These are phyloP conservation scores for Solanum ahanhuiri DNA, from an alignment of 257 asterid genomes.

Conservation along the genomic window DNA sequence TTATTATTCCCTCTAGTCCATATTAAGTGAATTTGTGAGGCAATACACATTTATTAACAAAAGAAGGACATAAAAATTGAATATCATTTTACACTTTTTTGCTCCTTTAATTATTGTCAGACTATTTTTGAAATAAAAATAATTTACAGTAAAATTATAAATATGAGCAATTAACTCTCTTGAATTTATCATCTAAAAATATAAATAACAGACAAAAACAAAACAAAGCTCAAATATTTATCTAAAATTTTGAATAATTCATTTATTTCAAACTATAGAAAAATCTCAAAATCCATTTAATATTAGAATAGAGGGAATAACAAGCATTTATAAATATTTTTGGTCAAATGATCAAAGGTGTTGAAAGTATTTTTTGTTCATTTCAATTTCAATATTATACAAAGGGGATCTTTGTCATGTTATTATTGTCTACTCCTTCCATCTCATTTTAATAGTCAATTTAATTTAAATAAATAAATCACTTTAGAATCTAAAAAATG, in stretches of 20 bases:
- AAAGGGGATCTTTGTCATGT: neutral
- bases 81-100: too few species aligned
- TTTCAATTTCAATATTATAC: neutral
- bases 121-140: too few species aligned
- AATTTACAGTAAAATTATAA: too few species aligned
- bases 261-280: too few species aligned
- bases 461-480: neutral
- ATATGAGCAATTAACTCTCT: too few species aligned
- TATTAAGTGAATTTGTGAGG: neutral
- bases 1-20: neutral
- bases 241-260: too few species aligned
- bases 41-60: neutral
- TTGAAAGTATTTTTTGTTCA: neutral
- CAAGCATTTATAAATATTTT: neutral
- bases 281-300: too few species aligned
- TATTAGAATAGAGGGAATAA: neutral
- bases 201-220: rapidly evolving
- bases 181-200: neutral
- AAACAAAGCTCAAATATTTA: too few species aligned
- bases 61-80: neutral
- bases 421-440: neutral
- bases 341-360: neutral
- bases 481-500: neutral
- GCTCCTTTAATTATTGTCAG: neutral
- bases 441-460: neutral